Percentiles rank a stretch among this genome's conserved stretches.
Evolutionary conservation across 306 rosid genomes (phyloP).

Genomic region (Benincasa hispida): DNA sequence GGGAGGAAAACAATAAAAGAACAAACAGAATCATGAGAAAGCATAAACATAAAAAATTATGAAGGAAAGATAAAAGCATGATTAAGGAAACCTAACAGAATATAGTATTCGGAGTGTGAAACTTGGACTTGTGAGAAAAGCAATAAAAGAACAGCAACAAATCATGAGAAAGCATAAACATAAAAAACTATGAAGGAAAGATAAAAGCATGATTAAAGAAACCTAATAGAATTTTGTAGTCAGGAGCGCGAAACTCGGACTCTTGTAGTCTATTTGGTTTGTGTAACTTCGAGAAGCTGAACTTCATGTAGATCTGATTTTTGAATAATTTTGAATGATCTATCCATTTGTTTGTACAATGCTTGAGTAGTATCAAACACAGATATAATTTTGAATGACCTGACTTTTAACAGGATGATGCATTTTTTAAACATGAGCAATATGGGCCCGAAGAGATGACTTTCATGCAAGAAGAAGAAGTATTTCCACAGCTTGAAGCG

Average conservation of each 20-base stretch:
- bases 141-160: too few relatives aligned
- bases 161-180: too few relatives aligned
- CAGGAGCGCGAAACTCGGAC: background rate
- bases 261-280: background rate
- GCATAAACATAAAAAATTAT: too few relatives aligned
- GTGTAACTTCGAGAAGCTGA: background rate
- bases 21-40: too few relatives aligned
- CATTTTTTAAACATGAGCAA: conserved; percentile 18
- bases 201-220: too few relatives aligned
- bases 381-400: background rate
- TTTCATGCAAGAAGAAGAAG: conserved; percentile 74
- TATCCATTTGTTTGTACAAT: background rate
- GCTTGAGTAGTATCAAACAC: background rate
- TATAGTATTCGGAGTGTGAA: background rate
- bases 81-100: too few relatives aligned
- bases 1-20: too few relatives aligned
- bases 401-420: conserved; percentile 37
- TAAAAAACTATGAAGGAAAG: too few relatives aligned
- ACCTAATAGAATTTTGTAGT: background rate
- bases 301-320: background rate
- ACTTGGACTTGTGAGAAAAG: background rate
- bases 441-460: conserved; percentile 77
- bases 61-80: too few relatives aligned
- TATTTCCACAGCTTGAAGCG: conserved; percentile 26
- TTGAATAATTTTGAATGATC: background rate